Percentiles rank a stretch among this genome's conserved stretches.
Evolutionary conservation across 495 filamentous ascomycete genomes (phyloP).

Genomic region (Neurospora intermedia): DNA sequence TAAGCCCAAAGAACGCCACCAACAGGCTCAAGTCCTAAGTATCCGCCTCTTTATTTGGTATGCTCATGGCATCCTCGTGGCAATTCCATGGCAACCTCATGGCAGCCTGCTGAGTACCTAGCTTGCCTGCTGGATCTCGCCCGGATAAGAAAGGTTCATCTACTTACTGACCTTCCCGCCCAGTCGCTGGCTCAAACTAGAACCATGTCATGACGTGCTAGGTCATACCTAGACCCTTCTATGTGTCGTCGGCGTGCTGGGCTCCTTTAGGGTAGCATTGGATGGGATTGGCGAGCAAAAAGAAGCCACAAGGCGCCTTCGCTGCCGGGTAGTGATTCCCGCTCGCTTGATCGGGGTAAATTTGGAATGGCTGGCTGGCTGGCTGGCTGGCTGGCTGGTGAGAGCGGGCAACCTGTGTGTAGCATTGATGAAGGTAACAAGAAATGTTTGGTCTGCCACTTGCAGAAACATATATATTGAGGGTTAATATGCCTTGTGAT

Average conservation of each 20-base stretch:
- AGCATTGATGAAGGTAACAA: neutral
- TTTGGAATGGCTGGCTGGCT: neutral
- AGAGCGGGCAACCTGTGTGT: neutral
- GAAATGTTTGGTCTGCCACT: neutral
- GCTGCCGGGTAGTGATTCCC: neutral
- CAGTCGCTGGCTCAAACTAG: neutral
- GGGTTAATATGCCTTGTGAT: neutral
- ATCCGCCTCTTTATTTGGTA: neutral
- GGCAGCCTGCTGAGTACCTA: neutral
- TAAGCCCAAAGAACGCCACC: neutral
- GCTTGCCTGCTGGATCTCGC: neutral
- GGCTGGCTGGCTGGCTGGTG: neutral
- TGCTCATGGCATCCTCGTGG: neutral
- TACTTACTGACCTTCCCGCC: neutral
- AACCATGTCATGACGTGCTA: neutral
- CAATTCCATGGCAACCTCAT: neutral
- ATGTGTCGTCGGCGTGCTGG: neutral
- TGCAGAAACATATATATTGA: neutral
- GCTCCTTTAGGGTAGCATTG: neutral
- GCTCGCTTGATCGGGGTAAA: neutral
- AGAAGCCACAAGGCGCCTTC: neutral
- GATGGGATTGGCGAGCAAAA: neutral
- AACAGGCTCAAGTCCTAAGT: neutral
- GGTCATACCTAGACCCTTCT: neutral
- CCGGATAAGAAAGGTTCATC: neutral